Base-by-base conservation (phyloP, 169 alveolate genomes). In the Hepatocystis sp. region DNA sequence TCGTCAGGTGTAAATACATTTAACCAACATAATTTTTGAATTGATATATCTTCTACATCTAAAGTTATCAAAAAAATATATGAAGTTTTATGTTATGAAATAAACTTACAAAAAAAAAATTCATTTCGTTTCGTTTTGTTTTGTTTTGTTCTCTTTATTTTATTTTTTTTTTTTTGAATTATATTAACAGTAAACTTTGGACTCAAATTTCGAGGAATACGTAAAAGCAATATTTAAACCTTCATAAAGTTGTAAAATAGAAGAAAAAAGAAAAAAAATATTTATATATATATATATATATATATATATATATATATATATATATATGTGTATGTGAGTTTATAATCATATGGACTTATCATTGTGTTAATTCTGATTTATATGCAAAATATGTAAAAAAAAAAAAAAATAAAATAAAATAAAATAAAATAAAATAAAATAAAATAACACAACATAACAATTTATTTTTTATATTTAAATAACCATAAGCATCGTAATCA, bases 401-500 rank as follows among this genome's bases (percentile, higher is more conserved):
- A 44, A 44, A 44, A 44, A 11, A 19, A 8, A 19, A 19, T 0
- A 21, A 25, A 53, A 53, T 40, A 36, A 52, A 21, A n/a, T 36
- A 28, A 52, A 52, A 19, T 11, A 19, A 28, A 52, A 28, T 36
- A 40, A 53, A 53, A 53, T 53, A 40, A n/a, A n/a, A n/a, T n/a
- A n/a, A n/a, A n/a, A n/a, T n/a, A n/a, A n/a, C n/a, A n/a, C n/a
- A n/a, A n/a, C n/a, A n/a, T n/a, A n/a, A 28, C 5, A 15, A 40
- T 47, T 27, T 25, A 15, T 17, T 55, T 7, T 11, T 52, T 27
- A 32, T 4, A 13, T 25, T n/a, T n/a, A 71, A 56, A 39, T 67
- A 40, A 71, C 86, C 86, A 51, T 71, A 56, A 71, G 64, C 86
- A 58, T 71, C 86, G 19, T 71, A 71, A 56, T 71, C 86, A 51